phyloP scores from a whole-genome alignment of 345 rosid genomes.

The Arabidopsis arenosa region DNA sequence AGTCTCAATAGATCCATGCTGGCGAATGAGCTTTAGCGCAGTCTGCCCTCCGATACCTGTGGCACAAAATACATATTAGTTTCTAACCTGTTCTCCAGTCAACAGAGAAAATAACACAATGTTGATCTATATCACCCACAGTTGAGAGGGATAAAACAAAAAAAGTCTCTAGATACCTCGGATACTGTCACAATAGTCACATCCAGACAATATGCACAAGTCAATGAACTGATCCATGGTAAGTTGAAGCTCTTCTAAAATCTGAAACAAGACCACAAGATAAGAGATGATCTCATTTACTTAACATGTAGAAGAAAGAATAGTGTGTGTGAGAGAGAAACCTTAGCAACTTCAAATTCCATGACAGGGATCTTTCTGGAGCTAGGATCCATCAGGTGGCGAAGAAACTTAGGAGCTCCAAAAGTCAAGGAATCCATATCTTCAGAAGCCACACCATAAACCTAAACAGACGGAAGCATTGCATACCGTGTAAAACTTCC shows the following conservation, averaged over 20 bases:
- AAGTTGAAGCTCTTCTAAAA: constrained; percentile 82
- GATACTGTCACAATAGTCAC: constrained; percentile 97
- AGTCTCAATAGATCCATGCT: constrained; percentile 84
- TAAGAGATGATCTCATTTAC: constrained; percentile 22
- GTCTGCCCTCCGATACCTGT: constrained; percentile 92
- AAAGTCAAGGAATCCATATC: constrained; percentile 99
- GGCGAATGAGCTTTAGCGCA: constrained; percentile 92
- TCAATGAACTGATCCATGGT: constrained; percentile 97
- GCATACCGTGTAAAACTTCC: constrained; percentile 20
- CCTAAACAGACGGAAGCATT: constrained; percentile 52
- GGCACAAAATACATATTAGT: constrained; percentile 32
- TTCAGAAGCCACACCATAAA: constrained; percentile 97
- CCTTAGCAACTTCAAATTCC: constrained; percentile 93
- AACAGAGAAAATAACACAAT: background rate
- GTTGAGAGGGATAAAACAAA: constrained; percentile 12
- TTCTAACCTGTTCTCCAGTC: background rate
- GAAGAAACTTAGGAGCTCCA: constrained; percentile 93
- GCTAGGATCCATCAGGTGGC: constrained; percentile 97
- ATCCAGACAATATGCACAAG: constrained; percentile 94
- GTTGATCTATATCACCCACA: constrained; percentile 3
- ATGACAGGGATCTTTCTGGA: constrained; percentile 90
- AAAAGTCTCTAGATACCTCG: constrained; percentile 58
- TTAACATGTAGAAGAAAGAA: background rate
- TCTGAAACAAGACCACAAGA: constrained; percentile 50
- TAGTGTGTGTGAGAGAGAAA: constrained; percentile 36